Conservation (phyloP, 2,329 filamentous ascomycete genomes). For the Xylariaceae sp. region DNA sequence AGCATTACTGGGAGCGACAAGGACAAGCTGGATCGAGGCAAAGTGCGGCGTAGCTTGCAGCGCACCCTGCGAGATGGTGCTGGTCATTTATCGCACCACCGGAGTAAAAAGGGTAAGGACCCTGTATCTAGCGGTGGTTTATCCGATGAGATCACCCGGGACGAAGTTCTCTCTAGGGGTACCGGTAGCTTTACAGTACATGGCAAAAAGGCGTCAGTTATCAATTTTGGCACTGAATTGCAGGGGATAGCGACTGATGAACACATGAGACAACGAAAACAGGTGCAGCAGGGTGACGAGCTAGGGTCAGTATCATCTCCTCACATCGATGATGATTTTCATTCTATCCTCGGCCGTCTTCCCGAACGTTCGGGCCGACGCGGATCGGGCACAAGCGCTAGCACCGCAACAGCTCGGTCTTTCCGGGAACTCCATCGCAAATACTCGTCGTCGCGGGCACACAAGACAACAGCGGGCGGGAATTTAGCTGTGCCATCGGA, state of each 20-base stretch:
- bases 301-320: slow-evolving; percentile 42
- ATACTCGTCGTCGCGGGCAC: slow-evolving; percentile 59
- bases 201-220: slow-evolving; percentile 95
- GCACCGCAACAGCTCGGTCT: slow-evolving; percentile 70
- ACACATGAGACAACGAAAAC: slow-evolving; percentile 68
- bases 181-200: slow-evolving; percentile 94
- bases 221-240: slow-evolving; percentile 94
- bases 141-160: slow-evolving; percentile 56
- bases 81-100: slow-evolving; percentile 68
- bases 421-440: slow-evolving; percentile 67
- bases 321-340: slow-evolving; percentile 56
- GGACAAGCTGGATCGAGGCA: slow-evolving; percentile 65
- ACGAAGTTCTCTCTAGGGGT: slow-evolving; percentile 77
- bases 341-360: slow-evolving; percentile 55
- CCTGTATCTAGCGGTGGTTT: slow-evolving; percentile 64
- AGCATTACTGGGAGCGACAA: slow-evolving; percentile 44
- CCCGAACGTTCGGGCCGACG: slow-evolving; percentile 57
- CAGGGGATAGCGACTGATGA: slow-evolving; percentile 78
- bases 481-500: slow-evolving; percentile 58
- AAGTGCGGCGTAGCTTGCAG: slow-evolving; percentile 84
- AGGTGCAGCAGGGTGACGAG: slow-evolving; percentile 50
- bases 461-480: slow-evolving; percentile 48
- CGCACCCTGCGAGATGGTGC: slow-evolving; percentile 85
- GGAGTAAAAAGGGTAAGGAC: slow-evolving; percentile 79
- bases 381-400: slow-evolving; percentile 67